These are phyloP conservation scores for Saccharum officinarum DNA, from an alignment of 176 grass and related monocot species.

Conservation along the genomic window DNA sequence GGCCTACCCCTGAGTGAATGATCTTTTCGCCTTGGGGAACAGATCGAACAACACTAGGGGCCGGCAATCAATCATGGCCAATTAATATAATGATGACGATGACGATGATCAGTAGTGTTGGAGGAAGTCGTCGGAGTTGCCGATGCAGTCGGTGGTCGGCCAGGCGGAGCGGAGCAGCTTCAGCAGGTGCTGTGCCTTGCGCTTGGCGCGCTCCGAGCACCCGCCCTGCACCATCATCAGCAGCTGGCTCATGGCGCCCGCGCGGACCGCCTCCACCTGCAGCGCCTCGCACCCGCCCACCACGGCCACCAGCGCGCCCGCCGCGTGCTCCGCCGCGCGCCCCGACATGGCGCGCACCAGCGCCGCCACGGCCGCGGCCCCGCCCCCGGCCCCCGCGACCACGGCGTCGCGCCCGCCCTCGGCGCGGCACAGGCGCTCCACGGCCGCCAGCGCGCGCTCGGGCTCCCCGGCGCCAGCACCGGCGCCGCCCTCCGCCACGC, in stretches of 20 bases:
- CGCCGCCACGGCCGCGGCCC: slow-evolving; percentile 37
- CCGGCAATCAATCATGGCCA: background rate
- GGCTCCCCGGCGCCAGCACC: slow-evolving; percentile 46
- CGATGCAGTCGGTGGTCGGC: slow-evolving; percentile 59
- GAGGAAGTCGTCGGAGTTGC: slow-evolving; percentile 83
- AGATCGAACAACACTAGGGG: background rate
- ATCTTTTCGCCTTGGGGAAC: background rate
- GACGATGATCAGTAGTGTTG: slow-evolving; percentile 36
- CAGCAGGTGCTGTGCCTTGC: slow-evolving; percentile 88
- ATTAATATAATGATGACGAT: background rate
- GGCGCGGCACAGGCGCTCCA: slow-evolving; percentile 81
- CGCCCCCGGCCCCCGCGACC: slow-evolving; percentile 49
- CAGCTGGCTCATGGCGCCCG: slow-evolving; percentile 73
- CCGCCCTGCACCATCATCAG: slow-evolving; percentile 92
- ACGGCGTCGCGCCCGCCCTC: slow-evolving; percentile 79
- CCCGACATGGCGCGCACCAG: slow-evolving; percentile 75
- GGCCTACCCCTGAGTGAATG: background rate
- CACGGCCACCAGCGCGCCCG: slow-evolving; percentile 72
- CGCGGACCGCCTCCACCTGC: slow-evolving; percentile 83
- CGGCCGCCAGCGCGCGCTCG: slow-evolving; percentile 68
- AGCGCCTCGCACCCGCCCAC: slow-evolving; percentile 68
- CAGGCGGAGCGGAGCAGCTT: slow-evolving; percentile 82
- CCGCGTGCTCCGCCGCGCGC: slow-evolving; percentile 89
- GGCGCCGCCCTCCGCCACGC: slow-evolving; percentile 48
- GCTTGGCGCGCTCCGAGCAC: slow-evolving; percentile 88